Base-by-base conservation (phyloP, 495 filamentous ascomycete genomes). In the Annulohypoxylon maeteangense region DNA sequence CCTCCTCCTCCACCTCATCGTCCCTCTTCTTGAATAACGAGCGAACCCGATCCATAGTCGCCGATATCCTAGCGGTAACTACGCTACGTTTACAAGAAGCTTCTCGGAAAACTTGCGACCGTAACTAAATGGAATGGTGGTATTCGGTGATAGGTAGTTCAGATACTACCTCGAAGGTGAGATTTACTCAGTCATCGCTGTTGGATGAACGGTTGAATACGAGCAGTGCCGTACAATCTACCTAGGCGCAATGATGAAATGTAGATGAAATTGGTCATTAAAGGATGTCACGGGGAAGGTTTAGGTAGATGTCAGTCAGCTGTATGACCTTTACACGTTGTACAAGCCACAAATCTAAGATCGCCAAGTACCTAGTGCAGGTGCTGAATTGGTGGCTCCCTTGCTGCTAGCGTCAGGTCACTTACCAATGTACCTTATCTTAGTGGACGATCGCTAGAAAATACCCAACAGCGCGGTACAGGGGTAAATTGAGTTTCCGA, bases 31-130 rank as follows among this genome's bases (percentile, higher is more conserved):
- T 60, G 36, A 88, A 77, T 22, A 87, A 74, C 58, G 78, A 80
- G 44, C 84, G 84, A 23, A 88, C 57, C 48, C 83, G 81, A 48
- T 87, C 80, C 81, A 88, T 85, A 51, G 45, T 57, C 36, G 64
- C 67, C 67, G 25, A 62, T 7, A 48, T 56, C 32, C 45, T 29
- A n/a, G 54, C 42, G 12, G 27, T 12, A 38, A 47, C 50, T 25
- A 22, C 27, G 38, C 40, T 60, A 65, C 65, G 59, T 42, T n/a
- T 36, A 25, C 51, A 36, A 1, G 16, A 36, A 34, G n/a, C 11
- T 58, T 25, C 23, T 67, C 51, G 44, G 25, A 22, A 22, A 63
- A 38, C 44, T 18, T 34, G 57, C 18, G 51, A 38, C n/a, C 29
- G 45, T 57, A 38, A 23, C 27, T 57, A 27, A 56, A 57, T 50